phyloP scores from a whole-genome alignment of 345 rosid genomes.

The Ceriops tagal region DNA sequence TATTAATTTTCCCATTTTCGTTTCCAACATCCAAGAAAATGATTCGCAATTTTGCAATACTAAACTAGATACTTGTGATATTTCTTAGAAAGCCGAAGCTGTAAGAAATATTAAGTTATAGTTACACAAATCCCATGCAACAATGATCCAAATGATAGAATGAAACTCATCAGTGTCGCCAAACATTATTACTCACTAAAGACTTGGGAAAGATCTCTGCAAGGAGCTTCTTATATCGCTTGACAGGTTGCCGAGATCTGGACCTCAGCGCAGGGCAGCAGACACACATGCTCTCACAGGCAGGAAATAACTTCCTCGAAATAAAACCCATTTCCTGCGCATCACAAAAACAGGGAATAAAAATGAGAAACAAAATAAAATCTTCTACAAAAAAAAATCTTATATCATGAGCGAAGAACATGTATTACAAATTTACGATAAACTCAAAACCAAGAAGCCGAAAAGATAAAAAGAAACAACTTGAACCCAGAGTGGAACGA shows the following conservation, averaged over 20 bases:
- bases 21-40: too few relatives aligned
- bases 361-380: conserved; percentile 1
- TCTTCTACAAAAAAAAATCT: neutral
- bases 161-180: too few relatives aligned
- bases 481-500: neutral
- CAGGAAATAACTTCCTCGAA: conserved; percentile 89
- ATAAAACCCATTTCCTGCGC: conserved; percentile 74
- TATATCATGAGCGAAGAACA: neutral
- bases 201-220: conserved; percentile 89
- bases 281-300: conserved; percentile 91
- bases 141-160: too few relatives aligned
- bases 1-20: too few relatives aligned
- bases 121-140: too few relatives aligned
- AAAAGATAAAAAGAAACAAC: too few relatives aligned
- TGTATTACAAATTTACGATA: too few relatives aligned
- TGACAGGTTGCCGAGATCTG: conserved; percentile 96
- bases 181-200: conserved; percentile 42
- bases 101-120: too few relatives aligned
- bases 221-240: conserved; percentile 89
- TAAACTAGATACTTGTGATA: too few relatives aligned
- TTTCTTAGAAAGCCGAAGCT: too few relatives aligned
- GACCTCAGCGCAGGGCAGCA: conserved; percentile 98
- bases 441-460: too few relatives aligned
- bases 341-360: conserved; percentile 2
- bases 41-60: too few relatives aligned